Evolutionary conservation across 495 filamentous ascomycete genomes (phyloP).

Genomic region (Penicillium steckii): DNA sequence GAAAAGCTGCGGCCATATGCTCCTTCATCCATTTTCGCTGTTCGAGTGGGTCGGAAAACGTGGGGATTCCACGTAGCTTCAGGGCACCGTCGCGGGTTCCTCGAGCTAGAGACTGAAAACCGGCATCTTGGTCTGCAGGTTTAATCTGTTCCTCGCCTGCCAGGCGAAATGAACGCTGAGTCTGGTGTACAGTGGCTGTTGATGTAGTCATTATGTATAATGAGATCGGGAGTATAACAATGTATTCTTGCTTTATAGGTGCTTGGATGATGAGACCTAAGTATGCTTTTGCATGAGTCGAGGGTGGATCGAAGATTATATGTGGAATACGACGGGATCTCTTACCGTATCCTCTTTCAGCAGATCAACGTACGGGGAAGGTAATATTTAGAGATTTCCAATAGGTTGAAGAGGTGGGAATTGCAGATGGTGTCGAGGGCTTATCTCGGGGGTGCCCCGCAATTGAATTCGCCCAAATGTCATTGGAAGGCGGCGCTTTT

Average conservation of each 20-base stretch:
- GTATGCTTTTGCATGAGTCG: not conserved
- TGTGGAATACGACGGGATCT: not conserved
- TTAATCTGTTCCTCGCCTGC: slow-evolving; percentile 22
- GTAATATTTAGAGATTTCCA: not conserved
- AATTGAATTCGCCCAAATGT: slow-evolving; percentile 15
- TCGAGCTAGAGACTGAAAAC: slow-evolving; percentile 41
- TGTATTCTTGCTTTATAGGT: not conserved
- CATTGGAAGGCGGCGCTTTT: slow-evolving; percentile 15
- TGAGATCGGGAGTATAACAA: not conserved
- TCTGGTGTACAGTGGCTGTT: slow-evolving; percentile 15
- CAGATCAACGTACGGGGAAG: not conserved
- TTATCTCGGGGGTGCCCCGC: slow-evolving; percentile 16
- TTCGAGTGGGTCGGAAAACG: slow-evolving; percentile 55
- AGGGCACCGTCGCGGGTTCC: slow-evolving; percentile 40
- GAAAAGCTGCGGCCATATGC: slow-evolving; percentile 70
- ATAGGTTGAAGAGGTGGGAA: not conserved
- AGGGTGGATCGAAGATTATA: not conserved
- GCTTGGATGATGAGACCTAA: not conserved
- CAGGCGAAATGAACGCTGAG: slow-evolving; percentile 16
- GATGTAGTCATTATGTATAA: slow-evolving; percentile 22
- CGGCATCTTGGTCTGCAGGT: slow-evolving; percentile 23
- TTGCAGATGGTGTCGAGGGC: slow-evolving; percentile 3
- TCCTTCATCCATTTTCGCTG: slow-evolving; percentile 69
- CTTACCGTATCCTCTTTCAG: not conserved
- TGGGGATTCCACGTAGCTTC: slow-evolving; percentile 55